These are phyloP conservation scores for Rhodotorula taiwanensis DNA, from an alignment of 768 basidiomycete genomes.

Conservation along the genomic window DNA sequence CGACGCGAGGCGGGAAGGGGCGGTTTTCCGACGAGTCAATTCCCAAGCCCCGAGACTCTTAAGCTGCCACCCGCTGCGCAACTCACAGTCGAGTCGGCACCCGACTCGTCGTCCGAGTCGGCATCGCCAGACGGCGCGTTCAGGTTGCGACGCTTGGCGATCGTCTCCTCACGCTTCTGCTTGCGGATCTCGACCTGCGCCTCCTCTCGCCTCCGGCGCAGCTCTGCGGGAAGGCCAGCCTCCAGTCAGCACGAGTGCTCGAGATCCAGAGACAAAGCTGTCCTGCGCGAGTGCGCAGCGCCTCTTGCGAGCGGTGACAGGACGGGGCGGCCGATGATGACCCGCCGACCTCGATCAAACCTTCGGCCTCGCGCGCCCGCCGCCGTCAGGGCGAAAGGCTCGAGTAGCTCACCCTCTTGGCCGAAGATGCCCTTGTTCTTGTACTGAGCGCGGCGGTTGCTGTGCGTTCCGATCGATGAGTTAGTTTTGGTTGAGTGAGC, in stretches of 20 bases:
- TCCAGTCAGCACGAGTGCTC: not conserved
- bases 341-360: too few relatives aligned
- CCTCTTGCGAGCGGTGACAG: too few relatives aligned
- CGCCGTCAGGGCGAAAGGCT: too few relatives aligned
- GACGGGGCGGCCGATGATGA: too few relatives aligned
- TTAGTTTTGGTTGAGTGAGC: constrained; percentile 10
- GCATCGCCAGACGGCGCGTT: constrained; percentile 59
- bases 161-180: constrained; percentile 97
- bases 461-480: not conserved
- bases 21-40: constrained; percentile 8
- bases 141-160: constrained; percentile 85
- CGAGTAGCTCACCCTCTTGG: constrained; percentile 54
- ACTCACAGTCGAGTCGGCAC: constrained; percentile 69
- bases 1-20: not conserved
- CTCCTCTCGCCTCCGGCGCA: constrained; percentile 92
- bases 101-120: constrained; percentile 88
- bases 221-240: constrained; percentile 55
- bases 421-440: constrained; percentile 86
- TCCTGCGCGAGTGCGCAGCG: too few relatives aligned
- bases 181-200: constrained; percentile 98
- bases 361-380: too few relatives aligned
- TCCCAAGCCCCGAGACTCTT: too few relatives aligned
- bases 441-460: constrained; percentile 55
- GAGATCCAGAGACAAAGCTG: not conserved
- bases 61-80: too few relatives aligned